A percentile compares a stretch with the other conserved stretches of the same genome.
These are phyloP conservation scores for Zymoseptoria brevis DNA, from an alignment of 2,329 filamentous ascomycete species.

Conservation along the genomic window DNA sequence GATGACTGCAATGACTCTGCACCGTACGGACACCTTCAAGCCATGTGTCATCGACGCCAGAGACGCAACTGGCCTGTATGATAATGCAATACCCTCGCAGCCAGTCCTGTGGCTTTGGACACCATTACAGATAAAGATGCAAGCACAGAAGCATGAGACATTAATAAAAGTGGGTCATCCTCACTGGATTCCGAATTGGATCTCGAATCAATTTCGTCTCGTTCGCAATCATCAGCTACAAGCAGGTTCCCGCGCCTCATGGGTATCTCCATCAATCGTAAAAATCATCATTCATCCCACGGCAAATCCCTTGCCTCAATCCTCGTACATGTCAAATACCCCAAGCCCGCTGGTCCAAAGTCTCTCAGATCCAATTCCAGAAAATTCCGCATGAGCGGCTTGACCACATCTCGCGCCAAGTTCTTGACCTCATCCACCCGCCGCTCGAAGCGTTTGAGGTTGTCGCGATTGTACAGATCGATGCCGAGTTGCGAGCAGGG, in stretches of 20 bases:
- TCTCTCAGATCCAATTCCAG: conserved; percentile 64
- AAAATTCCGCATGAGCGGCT: conserved; percentile 76
- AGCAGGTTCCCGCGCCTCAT: not conserved
- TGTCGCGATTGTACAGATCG: conserved; percentile 79
- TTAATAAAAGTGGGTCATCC: not conserved
- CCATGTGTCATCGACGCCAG: not conserved
- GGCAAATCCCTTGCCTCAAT: conserved; percentile 56
- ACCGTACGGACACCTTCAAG: not conserved
- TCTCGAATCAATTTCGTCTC: not conserved
- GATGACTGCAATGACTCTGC: not conserved
- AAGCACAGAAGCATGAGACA: too few species aligned
- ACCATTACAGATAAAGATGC: not conserved
- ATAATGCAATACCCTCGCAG: not conserved
- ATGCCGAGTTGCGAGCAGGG: conserved; percentile 48
- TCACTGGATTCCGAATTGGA: not conserved
- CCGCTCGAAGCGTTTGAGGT: conserved; percentile 74
- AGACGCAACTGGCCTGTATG: not conserved
- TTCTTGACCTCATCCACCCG: conserved; percentile 82
- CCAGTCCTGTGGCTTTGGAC: not conserved
- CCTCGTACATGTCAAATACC: conserved; percentile 58
- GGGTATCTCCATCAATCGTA: not conserved
- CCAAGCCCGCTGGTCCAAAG: conserved; percentile 36
- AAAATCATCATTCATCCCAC: conserved; percentile 43
- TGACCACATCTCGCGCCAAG: conserved; percentile 72
- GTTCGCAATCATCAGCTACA: not conserved